A percentile compares a stretch with the other conserved stretches of the same genome.
These are phyloP conservation scores for Aureobasidium sp. DNA, from an alignment of 2,329 filamentous ascomycete species.

Conservation along the genomic window DNA sequence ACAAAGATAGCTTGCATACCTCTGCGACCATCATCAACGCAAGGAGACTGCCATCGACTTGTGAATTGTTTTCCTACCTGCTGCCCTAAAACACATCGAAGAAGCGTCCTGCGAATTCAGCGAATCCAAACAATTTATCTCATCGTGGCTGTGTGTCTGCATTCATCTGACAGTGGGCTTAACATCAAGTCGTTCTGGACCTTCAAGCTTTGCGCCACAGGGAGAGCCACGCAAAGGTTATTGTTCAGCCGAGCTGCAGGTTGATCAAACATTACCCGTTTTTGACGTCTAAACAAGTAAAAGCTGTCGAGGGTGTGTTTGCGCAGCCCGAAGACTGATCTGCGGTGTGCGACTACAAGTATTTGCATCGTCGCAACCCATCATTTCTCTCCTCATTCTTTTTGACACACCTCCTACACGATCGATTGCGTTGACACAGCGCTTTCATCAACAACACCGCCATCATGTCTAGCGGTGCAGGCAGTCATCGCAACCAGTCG, in stretches of 20 bases:
- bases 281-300: constrained; percentile 6
- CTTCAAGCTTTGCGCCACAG: constrained; percentile 8
- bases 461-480: neutral
- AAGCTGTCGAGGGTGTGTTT: constrained; percentile 9
- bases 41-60: neutral
- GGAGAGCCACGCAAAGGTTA: constrained; percentile 9
- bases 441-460: constrained; percentile 1
- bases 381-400: neutral
- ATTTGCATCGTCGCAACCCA: neutral
- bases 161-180: constrained; percentile 3
- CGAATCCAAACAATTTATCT: neutral
- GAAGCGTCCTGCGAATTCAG: neutral
- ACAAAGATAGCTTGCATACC: constrained; percentile 5
- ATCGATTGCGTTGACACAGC: neutral
- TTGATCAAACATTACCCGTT: constrained; percentile 10
- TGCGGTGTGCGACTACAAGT: constrained; percentile 10
- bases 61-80: neutral
- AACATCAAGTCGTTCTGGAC: constrained; percentile 1
- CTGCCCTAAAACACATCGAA: neutral
- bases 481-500: constrained; percentile 21
- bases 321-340: constrained; percentile 5
- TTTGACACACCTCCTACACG: neutral
- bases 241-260: constrained; percentile 1
- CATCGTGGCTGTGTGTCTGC: constrained; percentile 1
- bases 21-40: neutral